Base-by-base conservation (phyloP, 2,329 filamentous ascomycete genomes). In the Colletotrichum melonis region DNA sequence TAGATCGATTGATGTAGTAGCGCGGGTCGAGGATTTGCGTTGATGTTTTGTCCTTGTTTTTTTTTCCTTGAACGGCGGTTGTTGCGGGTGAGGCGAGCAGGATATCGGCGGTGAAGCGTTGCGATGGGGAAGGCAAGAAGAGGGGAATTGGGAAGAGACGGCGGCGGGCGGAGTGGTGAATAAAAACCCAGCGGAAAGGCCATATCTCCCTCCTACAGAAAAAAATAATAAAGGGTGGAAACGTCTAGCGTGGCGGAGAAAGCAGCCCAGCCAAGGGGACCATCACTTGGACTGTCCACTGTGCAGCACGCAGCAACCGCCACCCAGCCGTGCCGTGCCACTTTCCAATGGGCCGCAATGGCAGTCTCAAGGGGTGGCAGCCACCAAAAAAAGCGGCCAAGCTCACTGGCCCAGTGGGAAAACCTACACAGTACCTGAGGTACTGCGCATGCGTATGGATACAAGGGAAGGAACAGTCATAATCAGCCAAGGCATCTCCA, bases 51-150 rank as follows among this genome's bases (percentile, higher is more conserved):
- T 26, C 38, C 49, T 58, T 72, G 26, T 26, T 49, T 12, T 12
- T 42, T 26, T 4, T 12, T 46, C 52, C 60, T 14, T 6, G 19
- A 42, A 63, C 59, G 38, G 38, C 49, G 56, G 64, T 55, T 63
- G 59, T 63, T 69, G 70, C 59, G 71, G 35, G 54, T 58, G 42
- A 38, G 58, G 30, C 38, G 52, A 63, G 46, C 56, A 38, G 42
- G 42, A 65, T 70, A 54, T 71, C 38, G 65, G 67, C 71, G 71
- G 67, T 73, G 60, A 73, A 62, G 60, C 70, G 70, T 49, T 73
- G 70, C 42, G 42, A 49, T 49, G 65, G 67, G 62, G 52, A 30
- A 55, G 32, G 63, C 14, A 49, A 52, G 49, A 70, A 54, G 60
- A 59, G 35, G 16, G 16, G 19, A 64, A 8, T 9, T 35, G 9